These are phyloP conservation scores for Mycena galopus DNA, from an alignment of 768 basidiomycete genomes.

Conservation along the genomic window DNA sequence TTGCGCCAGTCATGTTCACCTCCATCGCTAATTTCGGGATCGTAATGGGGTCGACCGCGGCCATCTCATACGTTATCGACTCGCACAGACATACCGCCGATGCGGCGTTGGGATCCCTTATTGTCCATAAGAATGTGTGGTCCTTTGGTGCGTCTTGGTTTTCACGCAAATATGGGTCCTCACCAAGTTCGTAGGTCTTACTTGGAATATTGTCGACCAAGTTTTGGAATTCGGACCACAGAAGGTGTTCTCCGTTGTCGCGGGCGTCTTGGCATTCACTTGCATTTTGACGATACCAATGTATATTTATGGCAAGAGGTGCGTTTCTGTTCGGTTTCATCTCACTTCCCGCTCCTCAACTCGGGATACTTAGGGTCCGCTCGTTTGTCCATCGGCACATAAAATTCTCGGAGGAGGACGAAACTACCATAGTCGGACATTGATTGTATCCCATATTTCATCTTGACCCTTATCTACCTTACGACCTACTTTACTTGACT, in stretches of 20 bases:
- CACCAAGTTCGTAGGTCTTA: conserved; percentile 1
- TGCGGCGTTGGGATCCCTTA: conserved; percentile 27
- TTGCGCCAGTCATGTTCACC: conserved; percentile 28
- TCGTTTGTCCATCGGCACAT: conserved; percentile 23
- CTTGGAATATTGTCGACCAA: conserved; percentile 26
- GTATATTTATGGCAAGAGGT: conserved; percentile 30
- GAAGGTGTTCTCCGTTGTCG: conserved; percentile 25
- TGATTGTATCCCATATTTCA: background rate
- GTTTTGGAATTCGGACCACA: conserved; percentile 23
- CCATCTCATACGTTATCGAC: conserved; percentile 29
- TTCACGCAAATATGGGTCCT: background rate
- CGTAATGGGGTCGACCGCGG: conserved; percentile 28
- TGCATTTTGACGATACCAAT: conserved; percentile 20
- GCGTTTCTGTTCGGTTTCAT: background rate
- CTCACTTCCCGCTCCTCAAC: too few species aligned
- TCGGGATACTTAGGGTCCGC: background rate
- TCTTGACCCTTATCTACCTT: too few species aligned
- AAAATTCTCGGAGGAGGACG: conserved; percentile 29
- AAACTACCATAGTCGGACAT: conserved; percentile 20
- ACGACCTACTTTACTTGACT: too few species aligned
- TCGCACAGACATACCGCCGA: conserved; percentile 29
- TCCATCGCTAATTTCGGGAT: conserved; percentile 27
- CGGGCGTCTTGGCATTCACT: conserved; percentile 5
- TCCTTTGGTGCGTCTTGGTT: conserved; percentile 4
- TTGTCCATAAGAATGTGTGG: conserved; percentile 31